phyloP scores from a whole-genome alignment of 1,139 yeast genomes.

The Yarrowia galli region DNA sequence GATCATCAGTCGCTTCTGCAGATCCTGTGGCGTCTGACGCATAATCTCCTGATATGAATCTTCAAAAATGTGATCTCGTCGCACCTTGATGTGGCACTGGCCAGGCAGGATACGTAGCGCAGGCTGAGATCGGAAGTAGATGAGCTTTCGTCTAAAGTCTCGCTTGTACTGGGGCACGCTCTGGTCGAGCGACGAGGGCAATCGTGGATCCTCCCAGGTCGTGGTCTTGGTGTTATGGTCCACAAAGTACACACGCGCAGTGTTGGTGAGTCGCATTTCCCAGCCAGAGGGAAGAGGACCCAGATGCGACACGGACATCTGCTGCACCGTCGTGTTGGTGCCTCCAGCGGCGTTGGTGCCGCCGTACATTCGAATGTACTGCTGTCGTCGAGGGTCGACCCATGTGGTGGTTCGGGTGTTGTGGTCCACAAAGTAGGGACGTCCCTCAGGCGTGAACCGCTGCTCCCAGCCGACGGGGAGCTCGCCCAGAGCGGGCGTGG shows the following conservation, averaged over 20 bases:
- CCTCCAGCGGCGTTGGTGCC: conserved; percentile 55
- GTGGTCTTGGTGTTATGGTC: conserved; percentile 99
- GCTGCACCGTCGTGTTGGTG: conserved; percentile 80
- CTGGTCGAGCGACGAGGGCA: conserved; percentile 96
- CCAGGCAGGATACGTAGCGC: conserved; percentile 97
- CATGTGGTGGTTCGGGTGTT: conserved; percentile 98
- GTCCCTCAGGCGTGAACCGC: conserved; percentile 95
- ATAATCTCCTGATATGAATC: conserved; percentile 97
- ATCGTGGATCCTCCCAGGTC: conserved; percentile 99
- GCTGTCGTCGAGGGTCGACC: conserved; percentile 99
- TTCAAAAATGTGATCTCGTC: conserved; percentile 95
- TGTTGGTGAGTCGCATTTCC: conserved; percentile 99
- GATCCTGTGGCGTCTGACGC: conserved; percentile 98
- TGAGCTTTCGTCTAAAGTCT: conserved; percentile 96
- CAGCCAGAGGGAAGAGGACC: conserved; percentile 99
- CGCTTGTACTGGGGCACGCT: conserved; percentile 99
- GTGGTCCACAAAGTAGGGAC: conserved; percentile 98
- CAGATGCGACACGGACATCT: conserved; percentile 89
- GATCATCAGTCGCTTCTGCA: conserved; percentile 96
- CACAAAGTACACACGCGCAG: conserved; percentile 97
- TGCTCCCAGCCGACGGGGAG: conserved; percentile 99
- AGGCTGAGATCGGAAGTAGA: conserved; percentile 97
- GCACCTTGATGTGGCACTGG: conserved; percentile 96
- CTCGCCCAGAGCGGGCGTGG: conserved; percentile 96
- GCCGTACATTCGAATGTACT: conserved; percentile 90